phyloP scores from a whole-genome alignment of 192 early-diverging fungal species.

The Gaertneriomyces sp. region DNA sequence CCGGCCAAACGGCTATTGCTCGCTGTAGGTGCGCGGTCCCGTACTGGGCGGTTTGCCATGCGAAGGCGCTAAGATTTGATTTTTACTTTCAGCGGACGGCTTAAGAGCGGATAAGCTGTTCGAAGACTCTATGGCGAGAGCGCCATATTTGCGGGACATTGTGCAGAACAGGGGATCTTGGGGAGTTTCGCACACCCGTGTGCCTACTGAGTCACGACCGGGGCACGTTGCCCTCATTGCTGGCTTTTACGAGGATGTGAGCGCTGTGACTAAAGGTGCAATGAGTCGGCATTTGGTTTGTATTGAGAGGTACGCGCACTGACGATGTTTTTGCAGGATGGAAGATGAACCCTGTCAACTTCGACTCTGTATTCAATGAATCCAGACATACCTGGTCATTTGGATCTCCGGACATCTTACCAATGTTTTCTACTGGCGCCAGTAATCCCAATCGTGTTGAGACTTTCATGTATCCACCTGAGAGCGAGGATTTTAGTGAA shows the following conservation, averaged over 20 bases:
- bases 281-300: too few species aligned
- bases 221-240: conserved; percentile 98
- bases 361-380: conserved; percentile 95
- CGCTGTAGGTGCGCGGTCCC: conserved; percentile 62
- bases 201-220: conserved; percentile 93
- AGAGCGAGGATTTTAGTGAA: conserved; percentile 84
- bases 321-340: conserved; percentile 59
- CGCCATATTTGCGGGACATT: conserved; percentile 42
- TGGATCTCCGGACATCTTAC: conserved; percentile 94
- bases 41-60: neutral
- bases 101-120: conserved; percentile 90
- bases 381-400: conserved; percentile 94
- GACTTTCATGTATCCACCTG: conserved; percentile 84
- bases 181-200: conserved; percentile 69
- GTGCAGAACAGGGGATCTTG: conserved; percentile 40
- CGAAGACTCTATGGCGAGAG: conserved; percentile 48
- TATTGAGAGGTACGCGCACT: too few species aligned
- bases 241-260: conserved; percentile 97
- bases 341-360: conserved; percentile 96
- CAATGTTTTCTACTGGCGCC: conserved; percentile 93
- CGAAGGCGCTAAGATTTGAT: neutral
- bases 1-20: conserved; percentile 86
- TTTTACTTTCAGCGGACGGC: conserved; percentile 68
- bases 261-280: conserved; percentile 89
- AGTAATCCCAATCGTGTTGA: conserved; percentile 75